These are phyloP conservation scores for Solanum arcanum DNA, from an alignment of 257 asterid genomes.

Conservation along the genomic window DNA sequence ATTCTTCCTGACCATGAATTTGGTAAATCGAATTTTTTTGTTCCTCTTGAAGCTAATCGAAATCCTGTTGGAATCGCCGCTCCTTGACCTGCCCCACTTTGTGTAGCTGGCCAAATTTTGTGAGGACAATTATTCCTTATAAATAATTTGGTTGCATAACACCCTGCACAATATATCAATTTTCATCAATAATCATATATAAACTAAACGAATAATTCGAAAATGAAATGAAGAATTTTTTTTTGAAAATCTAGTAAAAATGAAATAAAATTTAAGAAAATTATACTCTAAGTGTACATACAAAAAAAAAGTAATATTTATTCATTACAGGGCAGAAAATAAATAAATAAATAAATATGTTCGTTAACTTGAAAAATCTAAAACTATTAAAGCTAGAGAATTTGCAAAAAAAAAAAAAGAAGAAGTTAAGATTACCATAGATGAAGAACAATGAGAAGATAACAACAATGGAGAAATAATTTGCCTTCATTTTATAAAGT, in stretches of 20 bases:
- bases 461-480: neutral
- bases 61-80: constrained; percentile 20
- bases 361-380: neutral
- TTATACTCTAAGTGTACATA: neutral
- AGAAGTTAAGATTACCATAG: neutral
- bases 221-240: neutral
- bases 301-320: neutral
- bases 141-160: constrained; percentile 19
- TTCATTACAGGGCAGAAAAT: neutral
- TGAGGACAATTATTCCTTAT: constrained; percentile 29
- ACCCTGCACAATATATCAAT: constrained; percentile 11
- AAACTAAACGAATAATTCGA: neutral
- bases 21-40: neutral
- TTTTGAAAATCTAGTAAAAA: neutral
- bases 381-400: neutral
- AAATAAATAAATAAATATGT: neutral
- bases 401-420: neutral
- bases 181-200: neutral
- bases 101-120: constrained; percentile 46
- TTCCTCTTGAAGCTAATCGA: constrained; percentile 12
- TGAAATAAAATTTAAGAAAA: neutral
- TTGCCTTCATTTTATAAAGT: neutral
- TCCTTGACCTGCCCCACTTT: constrained; percentile 17
- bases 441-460: neutral
- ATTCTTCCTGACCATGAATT: constrained; percentile 43